These are phyloP conservation scores for Clathrospora elynae DNA, from an alignment of 2,329 filamentous ascomycete species.

Conservation along the genomic window DNA sequence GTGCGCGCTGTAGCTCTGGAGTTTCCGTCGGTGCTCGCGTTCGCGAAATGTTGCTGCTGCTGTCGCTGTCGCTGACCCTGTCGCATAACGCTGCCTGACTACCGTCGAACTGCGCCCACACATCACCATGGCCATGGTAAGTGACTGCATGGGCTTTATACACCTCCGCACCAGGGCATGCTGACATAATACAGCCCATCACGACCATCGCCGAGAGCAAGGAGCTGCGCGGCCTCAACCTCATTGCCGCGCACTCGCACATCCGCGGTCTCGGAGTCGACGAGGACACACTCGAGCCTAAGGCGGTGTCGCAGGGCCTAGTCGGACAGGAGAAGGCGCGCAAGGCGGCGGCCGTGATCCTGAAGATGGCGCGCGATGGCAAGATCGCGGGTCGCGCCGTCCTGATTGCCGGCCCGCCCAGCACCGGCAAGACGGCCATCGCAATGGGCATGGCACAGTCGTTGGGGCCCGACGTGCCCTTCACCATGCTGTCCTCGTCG, in stretches of 20 bases:
- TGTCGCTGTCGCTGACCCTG: background rate
- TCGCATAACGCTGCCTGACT: constrained; percentile 7
- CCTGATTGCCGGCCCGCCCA: constrained; percentile 91
- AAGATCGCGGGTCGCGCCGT: constrained; percentile 97
- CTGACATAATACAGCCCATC: constrained; percentile 54
- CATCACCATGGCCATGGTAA: constrained; percentile 42
- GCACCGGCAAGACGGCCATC: constrained; percentile 97
- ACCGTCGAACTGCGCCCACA: constrained; percentile 3
- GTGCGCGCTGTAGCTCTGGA: constrained; percentile 12
- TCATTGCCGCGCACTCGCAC: constrained; percentile 97
- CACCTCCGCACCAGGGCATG: too few species aligned
- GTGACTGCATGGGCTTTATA: constrained; percentile 6
- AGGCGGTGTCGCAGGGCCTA: constrained; percentile 83
- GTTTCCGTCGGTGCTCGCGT: constrained; percentile 22
- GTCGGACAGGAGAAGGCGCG: constrained; percentile 96
- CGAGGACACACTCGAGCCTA: constrained; percentile 85
- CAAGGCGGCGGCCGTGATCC: constrained; percentile 92
- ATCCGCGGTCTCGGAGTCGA: constrained; percentile 96
- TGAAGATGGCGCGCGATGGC: constrained; percentile 98
- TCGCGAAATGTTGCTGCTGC: constrained; percentile 26
- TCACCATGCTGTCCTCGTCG: constrained; percentile 92
- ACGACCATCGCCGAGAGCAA: constrained; percentile 92
- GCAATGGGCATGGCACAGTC: constrained; percentile 99
- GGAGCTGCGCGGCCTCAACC: constrained; percentile 93
- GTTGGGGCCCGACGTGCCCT: constrained; percentile 89